These are phyloP conservation scores for Apophysomyces elegans DNA, from an alignment of 371 early-diverging fungal species.

Conservation along the genomic window DNA sequence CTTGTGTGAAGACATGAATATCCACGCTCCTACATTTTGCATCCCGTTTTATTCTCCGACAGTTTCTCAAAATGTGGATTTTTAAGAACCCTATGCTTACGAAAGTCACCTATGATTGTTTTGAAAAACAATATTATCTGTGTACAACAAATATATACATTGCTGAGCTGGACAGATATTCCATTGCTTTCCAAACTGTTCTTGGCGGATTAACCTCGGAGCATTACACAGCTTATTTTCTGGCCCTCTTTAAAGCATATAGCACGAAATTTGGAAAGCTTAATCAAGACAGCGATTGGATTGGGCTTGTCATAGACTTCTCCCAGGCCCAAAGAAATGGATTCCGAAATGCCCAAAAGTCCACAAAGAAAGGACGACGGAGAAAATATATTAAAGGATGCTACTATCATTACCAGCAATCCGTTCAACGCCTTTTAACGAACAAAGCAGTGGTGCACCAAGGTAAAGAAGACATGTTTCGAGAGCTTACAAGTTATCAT, in stretches of 20 bases:
- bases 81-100: not conserved
- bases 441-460: not conserved
- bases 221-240: not conserved
- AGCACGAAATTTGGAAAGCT: not conserved
- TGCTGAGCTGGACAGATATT: not conserved
- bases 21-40: not conserved
- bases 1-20: too few species aligned
- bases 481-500: not conserved
- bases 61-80: not conserved
- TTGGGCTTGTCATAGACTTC: not conserved
- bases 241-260: not conserved
- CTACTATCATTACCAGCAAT: not conserved
- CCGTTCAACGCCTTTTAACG: not conserved
- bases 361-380: not conserved
- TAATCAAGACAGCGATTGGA: not conserved
- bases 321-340: not conserved
- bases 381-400: not conserved
- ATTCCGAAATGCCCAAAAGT: not conserved
- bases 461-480: not conserved
- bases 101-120: not conserved
- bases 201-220: not conserved
- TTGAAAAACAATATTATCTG: not conserved
- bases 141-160: conserved; percentile 1
- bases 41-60: too few species aligned
- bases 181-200: not conserved